Base-by-base conservation (phyloP, 2,329 filamentous ascomycete genomes). In the Colletotrichum gloeosporioides region DNA sequence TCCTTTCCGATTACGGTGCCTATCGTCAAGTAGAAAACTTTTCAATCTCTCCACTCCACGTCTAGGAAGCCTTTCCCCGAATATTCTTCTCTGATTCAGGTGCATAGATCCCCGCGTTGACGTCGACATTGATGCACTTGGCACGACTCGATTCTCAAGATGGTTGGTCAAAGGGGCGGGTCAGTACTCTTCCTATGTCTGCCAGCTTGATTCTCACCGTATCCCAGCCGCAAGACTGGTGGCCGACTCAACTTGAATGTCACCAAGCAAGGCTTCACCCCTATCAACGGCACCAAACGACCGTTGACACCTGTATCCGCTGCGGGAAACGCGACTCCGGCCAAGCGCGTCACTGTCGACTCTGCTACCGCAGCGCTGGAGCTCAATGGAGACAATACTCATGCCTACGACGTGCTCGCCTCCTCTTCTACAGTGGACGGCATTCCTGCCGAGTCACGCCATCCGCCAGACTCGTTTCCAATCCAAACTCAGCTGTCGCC, bases 261-360 rank as follows among this genome's bases (percentile, higher is more conserved):
- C 49, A n/a, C 32, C 6, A 22, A 27, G 32, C 22, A 31, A 25
- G 53, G 36, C 25, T 67, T 62, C 62, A 53, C 29, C 2, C 29
- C 69, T 36, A 62, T 44, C 68, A 75, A 75, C 31, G 62, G 9
- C 16, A n/a, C 22, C n/a, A 75, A 75, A 32, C 62, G 73, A 72
- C 18, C 34, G 13, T 27, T 73, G 25, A 73, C 66, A 6, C 59
- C 62, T 4, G 55, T 4, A n/a, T 7, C 67, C 18, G 36, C 61
- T 8, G 29, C 27, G 6, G 15, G 13, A n/a, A 32, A 16, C 18
- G 12, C 29, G 2, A 25, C 25, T 16, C 68, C 61, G 9, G 25
- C 22, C 27, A 75, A 75, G 18, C 73, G 73, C 1, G 27, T 53
- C 5, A 62, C 72, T 8, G 27, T 65, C 4, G 25, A 64, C 9